Percentiles rank a stretch among this genome's conserved stretches.
Conservation (phyloP, 2,329 filamentous ascomycete species). For the Aspergillus sp. region DNA sequence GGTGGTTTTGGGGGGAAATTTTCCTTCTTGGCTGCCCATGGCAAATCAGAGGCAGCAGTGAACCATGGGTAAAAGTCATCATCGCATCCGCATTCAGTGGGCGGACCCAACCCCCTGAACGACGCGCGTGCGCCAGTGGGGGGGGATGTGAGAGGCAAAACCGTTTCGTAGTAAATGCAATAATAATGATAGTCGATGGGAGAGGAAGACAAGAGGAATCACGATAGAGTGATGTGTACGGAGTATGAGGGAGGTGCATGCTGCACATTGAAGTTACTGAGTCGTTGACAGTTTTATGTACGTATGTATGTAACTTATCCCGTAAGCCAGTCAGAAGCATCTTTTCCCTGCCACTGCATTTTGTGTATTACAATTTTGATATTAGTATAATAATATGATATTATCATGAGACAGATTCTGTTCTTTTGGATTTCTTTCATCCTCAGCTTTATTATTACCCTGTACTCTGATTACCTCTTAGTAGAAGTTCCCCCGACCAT, state of each 20-base stretch:
- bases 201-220: no score
- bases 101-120: slow-evolving; percentile 19
- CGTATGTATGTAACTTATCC: no score
- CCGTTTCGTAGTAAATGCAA: background rate
- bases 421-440: no score
- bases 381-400: no score
- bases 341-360: no score
- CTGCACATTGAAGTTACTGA: background rate
- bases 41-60: slow-evolving; percentile 12
- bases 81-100: slow-evolving; percentile 17
- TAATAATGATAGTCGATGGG: background rate
- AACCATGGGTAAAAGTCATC: slow-evolving; percentile 4
- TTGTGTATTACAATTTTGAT: no score
- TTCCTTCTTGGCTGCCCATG: slow-evolving; percentile 4
- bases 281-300: background rate
- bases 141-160: background rate
- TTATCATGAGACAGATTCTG: no score
- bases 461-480: no score
- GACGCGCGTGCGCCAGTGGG: slow-evolving; percentile 19
- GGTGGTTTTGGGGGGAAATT: slow-evolving; percentile 1
- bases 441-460: background rate
- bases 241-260: no score
- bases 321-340: no score
- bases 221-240: background rate
- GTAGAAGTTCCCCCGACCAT: background rate